A percentile compares a stretch with the other conserved stretches of the same genome.
Conservation (phyloP, 1,139 yeast genomes). For the Tardiomyces digboiensis region DNA sequence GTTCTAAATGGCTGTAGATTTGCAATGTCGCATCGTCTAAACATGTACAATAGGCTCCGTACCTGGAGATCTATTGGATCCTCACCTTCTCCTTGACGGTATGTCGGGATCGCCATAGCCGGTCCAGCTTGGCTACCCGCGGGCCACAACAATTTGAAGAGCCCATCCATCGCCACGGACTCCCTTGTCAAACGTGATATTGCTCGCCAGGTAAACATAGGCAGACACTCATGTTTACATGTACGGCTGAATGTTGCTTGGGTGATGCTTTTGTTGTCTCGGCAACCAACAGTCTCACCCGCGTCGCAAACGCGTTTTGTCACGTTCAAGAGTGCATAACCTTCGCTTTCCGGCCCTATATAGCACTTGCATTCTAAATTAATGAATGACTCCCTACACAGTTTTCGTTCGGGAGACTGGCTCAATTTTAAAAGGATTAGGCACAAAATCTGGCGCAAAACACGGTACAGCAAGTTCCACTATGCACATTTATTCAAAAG, state of each 20-base stretch:
- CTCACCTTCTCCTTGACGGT: conserved; percentile 36
- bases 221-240: conserved; percentile 1
- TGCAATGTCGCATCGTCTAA: conserved; percentile 42
- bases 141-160: conserved; percentile 16
- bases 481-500: no score
- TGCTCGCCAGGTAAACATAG: no score
- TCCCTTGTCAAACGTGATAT: no score
- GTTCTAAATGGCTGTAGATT: conserved; percentile 23
- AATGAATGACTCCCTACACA: no score
- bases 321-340: no score
- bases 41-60: conserved; percentile 46
- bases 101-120: conserved; percentile 34
- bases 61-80: conserved; percentile 54
- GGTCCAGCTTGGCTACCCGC: conserved; percentile 7
- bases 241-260: conserved; percentile 1
- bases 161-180: conserved; percentile 10
- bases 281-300: no score
- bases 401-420: no score
- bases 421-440: no score
- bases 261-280: not conserved
- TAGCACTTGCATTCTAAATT: no score
- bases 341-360: no score
- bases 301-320: not conserved
- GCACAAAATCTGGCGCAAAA: no score
- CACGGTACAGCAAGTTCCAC: no score